Evolutionary conservation across 169 alveolate species (phyloP), one percentile per base, ranked within the genome.

Genomic region (Plasmodium malariae): DNA sequence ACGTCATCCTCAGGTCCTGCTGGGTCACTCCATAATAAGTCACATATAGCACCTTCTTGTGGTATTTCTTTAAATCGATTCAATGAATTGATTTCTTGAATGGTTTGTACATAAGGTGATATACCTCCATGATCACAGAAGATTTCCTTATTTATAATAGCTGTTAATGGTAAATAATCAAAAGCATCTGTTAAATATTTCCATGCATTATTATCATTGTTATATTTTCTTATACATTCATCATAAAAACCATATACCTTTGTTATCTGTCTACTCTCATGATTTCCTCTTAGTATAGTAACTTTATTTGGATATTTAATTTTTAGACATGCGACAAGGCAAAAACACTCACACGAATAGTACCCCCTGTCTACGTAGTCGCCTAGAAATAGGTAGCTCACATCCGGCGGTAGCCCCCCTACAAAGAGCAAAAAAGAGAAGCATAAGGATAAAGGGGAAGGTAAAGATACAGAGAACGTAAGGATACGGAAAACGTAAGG

Each of bases 311-410:
- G 97, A 71, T 96, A 97, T 54, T 98, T 95, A 17, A 98, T 96
- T 91, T 98, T 98, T 30, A 98, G 92, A 14, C 98, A 96, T 57
- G 98, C 93, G 19, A 98, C 94, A 21, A 97, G 93, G 32, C 98
- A 88, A 51, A 98, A 97, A 45, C 98, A 96, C 86, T 98, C 99
- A 34, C 98, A 97, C 45, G 98, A 96, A 83, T 97, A 96, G 89
- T 95, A 95, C 3, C 99, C 99, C 78, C 99, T 89, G 93, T 99
- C 99, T 1, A 99, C 99, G 89, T 96, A 99, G 93, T 99, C 99
- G 17, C 99, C 99, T 92, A 96, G 92, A 94, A 97, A 98, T 57
- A 98, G 94, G 93, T 98, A 99, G 94, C 97, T 99, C 43, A 99
- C 97, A 85, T 98, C 99, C 28, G 99, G 99, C 36, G 98, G 95